These are phyloP conservation scores for Scytalidium lignicola DNA, from an alignment of 2,329 filamentous ascomycete genomes.

Conservation along the genomic window DNA sequence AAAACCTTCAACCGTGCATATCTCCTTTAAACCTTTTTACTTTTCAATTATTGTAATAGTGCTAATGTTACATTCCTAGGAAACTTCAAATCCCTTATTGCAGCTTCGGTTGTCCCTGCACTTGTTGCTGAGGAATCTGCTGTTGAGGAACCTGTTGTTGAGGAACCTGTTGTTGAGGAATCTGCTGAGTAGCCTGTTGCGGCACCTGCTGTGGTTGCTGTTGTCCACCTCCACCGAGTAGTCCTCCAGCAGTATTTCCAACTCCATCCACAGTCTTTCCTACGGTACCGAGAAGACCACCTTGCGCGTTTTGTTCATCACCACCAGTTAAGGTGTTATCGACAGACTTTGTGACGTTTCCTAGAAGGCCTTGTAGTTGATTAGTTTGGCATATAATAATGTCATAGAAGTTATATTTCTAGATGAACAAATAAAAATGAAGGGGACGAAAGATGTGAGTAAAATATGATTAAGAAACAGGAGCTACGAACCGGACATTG, in stretches of 20 bases:
- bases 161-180: neutral
- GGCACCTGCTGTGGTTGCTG: neutral
- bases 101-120: no score
- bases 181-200: neutral
- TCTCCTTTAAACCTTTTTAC: no score
- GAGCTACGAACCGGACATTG: neutral
- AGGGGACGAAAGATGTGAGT: neutral
- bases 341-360: slow-evolving; percentile 29
- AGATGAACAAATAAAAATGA: neutral
- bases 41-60: no score
- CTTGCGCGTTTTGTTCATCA: slow-evolving; percentile 32
- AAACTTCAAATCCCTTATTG: no score
- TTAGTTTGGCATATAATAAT: neutral
- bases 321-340: slow-evolving; percentile 35
- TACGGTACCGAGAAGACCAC: slow-evolving; percentile 31
- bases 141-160: neutral
- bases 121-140: no score
- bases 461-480: no score
- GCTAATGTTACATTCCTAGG: no score
- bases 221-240: neutral
- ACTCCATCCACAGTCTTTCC: slow-evolving; percentile 31
- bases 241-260: slow-evolving; percentile 23
- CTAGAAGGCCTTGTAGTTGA: slow-evolving; percentile 26
- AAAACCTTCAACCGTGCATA: no score
- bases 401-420: neutral